Evolutionary conservation across 306 rosid genomes (phyloP).

Genomic region (Cicer arietinum): DNA sequence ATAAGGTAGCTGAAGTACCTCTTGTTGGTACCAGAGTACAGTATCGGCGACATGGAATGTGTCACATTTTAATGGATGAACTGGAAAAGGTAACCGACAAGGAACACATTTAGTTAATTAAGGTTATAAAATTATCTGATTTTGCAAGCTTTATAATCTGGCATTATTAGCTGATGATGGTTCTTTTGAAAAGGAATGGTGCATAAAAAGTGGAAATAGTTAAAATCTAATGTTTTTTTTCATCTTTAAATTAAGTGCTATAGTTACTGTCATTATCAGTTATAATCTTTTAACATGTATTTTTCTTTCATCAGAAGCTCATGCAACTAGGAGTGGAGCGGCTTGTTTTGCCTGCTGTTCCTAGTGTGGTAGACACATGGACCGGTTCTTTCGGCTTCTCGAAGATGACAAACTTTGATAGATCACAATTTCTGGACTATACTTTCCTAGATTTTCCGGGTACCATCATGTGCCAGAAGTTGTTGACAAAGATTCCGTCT

Average conservation of each 20-base stretch:
- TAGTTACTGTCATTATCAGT: background rate
- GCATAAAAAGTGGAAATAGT: too few relatives aligned
- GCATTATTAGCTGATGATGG: constrained; percentile 10
- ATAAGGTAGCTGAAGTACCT: constrained; percentile 85
- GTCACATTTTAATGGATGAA: constrained; percentile 75
- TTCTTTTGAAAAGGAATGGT: background rate
- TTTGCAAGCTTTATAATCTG: background rate
- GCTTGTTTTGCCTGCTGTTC: constrained; percentile 83
- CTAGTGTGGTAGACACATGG: constrained; percentile 80
- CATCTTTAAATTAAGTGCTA: background rate
- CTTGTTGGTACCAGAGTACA: constrained; percentile 80
- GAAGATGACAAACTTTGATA: constrained; percentile 65
- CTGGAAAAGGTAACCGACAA: constrained; percentile 73
- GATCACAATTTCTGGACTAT: constrained; percentile 65
- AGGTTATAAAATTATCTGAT: constrained; percentile 3
- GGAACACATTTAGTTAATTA: background rate
- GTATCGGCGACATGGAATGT: constrained; percentile 89
- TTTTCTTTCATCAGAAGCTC: constrained; percentile 62
- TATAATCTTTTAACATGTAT: constrained; percentile 20
- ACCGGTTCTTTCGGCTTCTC: constrained; percentile 74
- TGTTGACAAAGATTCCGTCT: constrained; percentile 51
- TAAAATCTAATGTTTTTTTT: background rate
- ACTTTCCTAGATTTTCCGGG: constrained; percentile 81
- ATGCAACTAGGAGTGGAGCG: constrained; percentile 76
- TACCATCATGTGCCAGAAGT: constrained; percentile 84